phyloP scores from a whole-genome alignment of 2,329 filamentous ascomycete species.

The Lecanicillium sp. region DNA sequence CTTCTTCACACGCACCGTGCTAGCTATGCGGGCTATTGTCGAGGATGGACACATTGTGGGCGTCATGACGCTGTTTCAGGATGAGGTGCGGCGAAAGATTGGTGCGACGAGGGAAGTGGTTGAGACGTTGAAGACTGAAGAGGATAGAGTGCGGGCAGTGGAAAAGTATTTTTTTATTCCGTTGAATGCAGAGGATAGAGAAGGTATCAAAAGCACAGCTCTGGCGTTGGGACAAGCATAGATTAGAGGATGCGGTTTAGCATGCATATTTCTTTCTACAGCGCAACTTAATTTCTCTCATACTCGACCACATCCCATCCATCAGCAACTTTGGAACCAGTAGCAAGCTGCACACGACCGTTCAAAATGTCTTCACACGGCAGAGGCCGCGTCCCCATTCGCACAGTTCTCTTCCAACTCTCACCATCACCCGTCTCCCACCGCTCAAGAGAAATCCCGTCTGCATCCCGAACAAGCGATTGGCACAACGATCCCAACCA shows the following conservation, averaged over 20 bases:
- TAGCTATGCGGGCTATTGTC: slow-evolving; percentile 24
- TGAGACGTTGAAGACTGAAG: slow-evolving; percentile 35
- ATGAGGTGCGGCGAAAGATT: slow-evolving; percentile 34
- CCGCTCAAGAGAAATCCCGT: slow-evolving; percentile 39
- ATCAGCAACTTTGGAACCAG: too few relatives aligned
- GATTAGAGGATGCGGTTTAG: slow-evolving; percentile 1
- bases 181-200: slow-evolving; percentile 35
- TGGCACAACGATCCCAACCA: slow-evolving; percentile 47
- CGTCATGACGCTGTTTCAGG: slow-evolving; percentile 32
- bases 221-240: slow-evolving; percentile 8
- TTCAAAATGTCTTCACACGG: slow-evolving; percentile 22
- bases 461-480: slow-evolving; percentile 40
- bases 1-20: slow-evolving; percentile 28
- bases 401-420: slow-evolving; percentile 27
- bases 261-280: background rate
- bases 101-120: slow-evolving; percentile 28
- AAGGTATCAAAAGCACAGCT: slow-evolving; percentile 35
- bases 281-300: background rate
- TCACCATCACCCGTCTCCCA: slow-evolving; percentile 34
- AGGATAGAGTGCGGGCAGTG: slow-evolving; percentile 38
- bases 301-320: too few relatives aligned
- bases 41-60: slow-evolving; percentile 22
- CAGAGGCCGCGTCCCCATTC: slow-evolving; percentile 23
- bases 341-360: background rate
- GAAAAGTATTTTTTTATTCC: slow-evolving; percentile 40